These are phyloP conservation scores for Nicotiana attenuata DNA, from an alignment of 257 asterid genomes.

Conservation along the genomic window DNA sequence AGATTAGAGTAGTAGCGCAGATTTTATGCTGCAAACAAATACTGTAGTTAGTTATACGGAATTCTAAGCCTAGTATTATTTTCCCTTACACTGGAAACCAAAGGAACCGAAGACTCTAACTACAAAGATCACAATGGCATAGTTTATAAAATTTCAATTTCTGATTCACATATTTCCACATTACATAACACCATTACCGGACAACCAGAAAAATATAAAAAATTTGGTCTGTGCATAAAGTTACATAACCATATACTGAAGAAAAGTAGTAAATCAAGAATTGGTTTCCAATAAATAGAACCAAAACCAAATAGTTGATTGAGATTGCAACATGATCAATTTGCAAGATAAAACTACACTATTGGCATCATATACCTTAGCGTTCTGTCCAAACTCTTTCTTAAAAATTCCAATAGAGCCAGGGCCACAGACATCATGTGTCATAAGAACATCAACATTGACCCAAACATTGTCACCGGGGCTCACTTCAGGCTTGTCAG, in stretches of 20 bases:
- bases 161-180: not conserved
- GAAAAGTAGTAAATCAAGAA: not conserved
- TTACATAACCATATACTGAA: not conserved
- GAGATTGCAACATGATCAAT: not conserved
- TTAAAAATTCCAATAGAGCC: conserved; percentile 79
- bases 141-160: too few species aligned
- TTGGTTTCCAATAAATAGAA: not conserved
- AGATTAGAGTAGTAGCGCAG: too few species aligned
- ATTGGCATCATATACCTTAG: conserved; percentile 52
- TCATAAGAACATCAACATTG: conserved; percentile 84
- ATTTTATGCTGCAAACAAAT: too few species aligned
- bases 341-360: not conserved
- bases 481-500: conserved; percentile 63
- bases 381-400: conserved; percentile 87
- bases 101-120: not conserved
- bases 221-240: not conserved
- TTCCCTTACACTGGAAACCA: not conserved
- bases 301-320: not conserved
- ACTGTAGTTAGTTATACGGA: too few species aligned
- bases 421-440: conserved; percentile 98
- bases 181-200: not conserved
- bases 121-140: not conserved
- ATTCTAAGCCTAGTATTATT: too few species aligned
- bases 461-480: conserved; percentile 99
- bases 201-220: not conserved